Percentiles rank a stretch among this genome's conserved stretches.
These are phyloP conservation scores for Colletotrichum higginsianum DNA, from an alignment of 2,329 filamentous ascomycete species.

Conservation along the genomic window DNA sequence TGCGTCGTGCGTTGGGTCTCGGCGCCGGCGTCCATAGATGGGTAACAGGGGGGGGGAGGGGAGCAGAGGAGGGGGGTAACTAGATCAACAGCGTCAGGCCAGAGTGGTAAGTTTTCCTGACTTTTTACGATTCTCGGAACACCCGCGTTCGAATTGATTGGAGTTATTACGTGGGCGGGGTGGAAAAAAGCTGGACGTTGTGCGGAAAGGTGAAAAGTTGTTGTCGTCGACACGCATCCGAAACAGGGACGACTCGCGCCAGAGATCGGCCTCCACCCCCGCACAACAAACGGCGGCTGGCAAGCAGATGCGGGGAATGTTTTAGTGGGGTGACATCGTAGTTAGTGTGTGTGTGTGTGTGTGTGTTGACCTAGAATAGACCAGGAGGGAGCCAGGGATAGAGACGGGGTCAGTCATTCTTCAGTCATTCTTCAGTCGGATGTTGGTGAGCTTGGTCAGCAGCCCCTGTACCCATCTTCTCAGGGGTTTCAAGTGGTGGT, in stretches of 20 bases:
- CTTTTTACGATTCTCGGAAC: constrained; percentile 1
- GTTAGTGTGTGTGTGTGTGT: too few relatives aligned
- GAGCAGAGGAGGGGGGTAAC: background rate
- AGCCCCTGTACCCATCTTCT: constrained; percentile 1
- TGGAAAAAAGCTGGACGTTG: constrained; percentile 1
- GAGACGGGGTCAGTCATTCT: too few relatives aligned
- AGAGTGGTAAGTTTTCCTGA: background rate
- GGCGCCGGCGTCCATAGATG: constrained; percentile 21
- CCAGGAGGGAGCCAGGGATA: too few relatives aligned
- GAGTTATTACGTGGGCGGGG: background rate
- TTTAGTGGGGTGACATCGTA: constrained; percentile 13
- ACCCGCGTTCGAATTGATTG: background rate
- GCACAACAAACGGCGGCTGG: constrained; percentile 18
- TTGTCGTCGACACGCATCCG: constrained; percentile 22
- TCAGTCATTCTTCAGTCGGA: too few relatives aligned
- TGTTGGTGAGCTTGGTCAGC: constrained; percentile 21
- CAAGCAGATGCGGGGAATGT: constrained; percentile 33
- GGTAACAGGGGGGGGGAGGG: background rate
- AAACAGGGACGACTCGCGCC: constrained; percentile 28
- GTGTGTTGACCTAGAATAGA: too few relatives aligned
- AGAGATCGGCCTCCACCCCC: constrained; percentile 28
- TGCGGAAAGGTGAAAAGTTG: constrained; percentile 26
- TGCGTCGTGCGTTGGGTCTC: constrained; percentile 36
- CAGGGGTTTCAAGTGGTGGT: background rate
- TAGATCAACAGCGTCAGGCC: background rate